Evolutionary conservation across 192 early-diverging fungal genomes (phyloP).

Genomic region (Backusella sp.): DNA sequence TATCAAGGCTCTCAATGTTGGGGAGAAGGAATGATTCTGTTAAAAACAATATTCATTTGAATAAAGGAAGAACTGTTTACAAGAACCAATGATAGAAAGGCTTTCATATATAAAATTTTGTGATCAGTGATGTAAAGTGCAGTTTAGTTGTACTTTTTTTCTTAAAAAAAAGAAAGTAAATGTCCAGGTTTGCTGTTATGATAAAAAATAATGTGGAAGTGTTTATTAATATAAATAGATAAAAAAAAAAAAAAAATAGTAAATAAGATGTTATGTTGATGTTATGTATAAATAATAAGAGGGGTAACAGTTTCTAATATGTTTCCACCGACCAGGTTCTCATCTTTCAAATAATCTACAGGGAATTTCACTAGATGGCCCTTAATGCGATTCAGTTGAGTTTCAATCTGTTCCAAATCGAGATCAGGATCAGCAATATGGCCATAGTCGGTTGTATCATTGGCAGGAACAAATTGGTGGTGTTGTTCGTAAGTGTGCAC

Average conservation of each 20-base stretch:
- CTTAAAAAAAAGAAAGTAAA: too few relatives aligned
- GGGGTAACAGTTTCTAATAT: conserved; percentile 47
- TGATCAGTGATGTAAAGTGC: too few relatives aligned
- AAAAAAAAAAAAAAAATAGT: neutral
- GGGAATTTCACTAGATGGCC: conserved; percentile 57
- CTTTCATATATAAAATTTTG: too few relatives aligned
- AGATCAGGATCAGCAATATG: conserved; percentile 45
- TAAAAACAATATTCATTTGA: neutral
- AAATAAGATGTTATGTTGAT: neutral
- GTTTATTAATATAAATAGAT: neutral
- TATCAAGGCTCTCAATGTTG: neutral
- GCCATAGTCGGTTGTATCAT: conserved; percentile 36
- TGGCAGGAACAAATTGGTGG: conserved; percentile 42
- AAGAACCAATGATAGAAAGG: too few relatives aligned
- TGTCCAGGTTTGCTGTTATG: neutral
- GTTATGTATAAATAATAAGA: conserved; percentile 53
- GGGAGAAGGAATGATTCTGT: neutral
- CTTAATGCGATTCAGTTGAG: conserved; percentile 33
- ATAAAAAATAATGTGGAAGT: neutral
- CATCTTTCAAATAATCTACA: conserved; percentile 40
- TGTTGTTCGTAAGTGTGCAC: conserved; percentile 53
- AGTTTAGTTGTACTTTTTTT: too few relatives aligned
- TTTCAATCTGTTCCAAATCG: conserved; percentile 24
- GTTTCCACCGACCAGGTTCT: conserved; percentile 43
- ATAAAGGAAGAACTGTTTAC: neutral